Evolutionary conservation across 352 stramenopile genomes (phyloP), one percentile per base, ranked within the genome.

Genomic region (Phytopythium mirpurense): DNA sequence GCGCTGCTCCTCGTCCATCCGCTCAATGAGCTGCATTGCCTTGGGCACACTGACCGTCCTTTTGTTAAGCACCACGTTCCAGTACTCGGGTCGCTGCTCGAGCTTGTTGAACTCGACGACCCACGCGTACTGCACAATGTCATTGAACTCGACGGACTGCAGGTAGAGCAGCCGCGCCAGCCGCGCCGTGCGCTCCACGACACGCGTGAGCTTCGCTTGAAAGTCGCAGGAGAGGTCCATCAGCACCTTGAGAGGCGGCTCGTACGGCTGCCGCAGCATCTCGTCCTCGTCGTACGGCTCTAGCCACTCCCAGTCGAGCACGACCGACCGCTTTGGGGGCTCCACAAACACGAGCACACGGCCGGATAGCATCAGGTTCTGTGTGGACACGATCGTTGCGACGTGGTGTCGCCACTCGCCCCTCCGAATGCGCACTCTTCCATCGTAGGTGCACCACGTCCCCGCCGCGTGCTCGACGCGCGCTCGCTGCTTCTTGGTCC

Each of bases 41-140:
- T 78, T 80, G 18, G 80, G 80, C 1, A 69, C 61, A 4, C 65
- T 68, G 37, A 76, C 52, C 12, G 72, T 71, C n/a, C 75, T 65
- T 42, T 63, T 72, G 60, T 90, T 88, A 9, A 85, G 65, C 21
- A 90, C 80, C 9, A 90, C 75, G 42, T 90, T 88, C 80, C 80
- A 90, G 54, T 74, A 88, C 62, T 90, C 77, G 18, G 67, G 45
- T 36, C 72, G 69, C 37, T 85, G 44, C 44, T 72, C 62, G 5
- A 42, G 51, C 41, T 82, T 78, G 60, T 88, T 83, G 58, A 64
- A 83, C 23, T 88, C 77, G 12, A 73, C 72, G 7, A 88, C 65
- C 80, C 80, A 90, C 6, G 80, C 77, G 41, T 78, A 83, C 26
- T 78, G 71, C n/a, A 63, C 54, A 29, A 90, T 70, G n/a, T 81